These are phyloP conservation scores for Diddensiella caesifluorescens DNA, from an alignment of 805 yeast genomes.

Conservation along the genomic window DNA sequence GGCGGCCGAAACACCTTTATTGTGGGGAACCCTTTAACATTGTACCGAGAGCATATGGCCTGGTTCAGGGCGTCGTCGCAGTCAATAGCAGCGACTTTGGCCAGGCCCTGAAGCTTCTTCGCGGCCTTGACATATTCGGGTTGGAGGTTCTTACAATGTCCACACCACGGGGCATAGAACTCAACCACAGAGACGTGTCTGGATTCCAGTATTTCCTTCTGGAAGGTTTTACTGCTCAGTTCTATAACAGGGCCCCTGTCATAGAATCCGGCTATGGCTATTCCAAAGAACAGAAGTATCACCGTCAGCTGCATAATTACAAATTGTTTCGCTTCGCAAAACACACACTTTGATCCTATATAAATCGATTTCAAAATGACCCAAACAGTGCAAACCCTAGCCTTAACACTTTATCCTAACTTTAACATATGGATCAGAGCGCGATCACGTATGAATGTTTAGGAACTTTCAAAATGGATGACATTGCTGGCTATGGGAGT, in stretches of 20 bases:
- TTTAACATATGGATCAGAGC: no score
- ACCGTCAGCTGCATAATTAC: no score
- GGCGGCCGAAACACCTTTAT: conserved; percentile 79
- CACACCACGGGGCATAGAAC: conserved; percentile 98
- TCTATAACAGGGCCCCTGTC: conserved; percentile 46
- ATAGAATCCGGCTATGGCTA: conserved; percentile 32
- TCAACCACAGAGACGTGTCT: conserved; percentile 73
- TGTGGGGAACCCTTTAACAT: conserved; percentile 79
- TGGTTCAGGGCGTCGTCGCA: conserved; percentile 72
- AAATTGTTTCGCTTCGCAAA: no score
- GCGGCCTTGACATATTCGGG: conserved; percentile 63
- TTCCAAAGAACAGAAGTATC: not conserved
- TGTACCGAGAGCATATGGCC: conserved; percentile 59
- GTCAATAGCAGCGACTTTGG: conserved; percentile 56
- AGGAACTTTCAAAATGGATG: no score
- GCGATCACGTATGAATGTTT: no score
- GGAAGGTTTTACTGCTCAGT: conserved; percentile 45
- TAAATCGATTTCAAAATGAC: no score
- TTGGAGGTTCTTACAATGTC: conserved; percentile 71
- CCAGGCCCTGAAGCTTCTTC: conserved; percentile 43
- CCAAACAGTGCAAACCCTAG: no score
- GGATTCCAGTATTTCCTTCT: conserved; percentile 60
- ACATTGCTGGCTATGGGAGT: no score
- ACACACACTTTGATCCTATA: no score
- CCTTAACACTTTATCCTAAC: no score